Percentiles rank a stretch among this genome's conserved stretches.
phyloP scores from a whole-genome alignment of 1,284 basidiomycete species.

The Ceratobasidium sp. region DNA sequence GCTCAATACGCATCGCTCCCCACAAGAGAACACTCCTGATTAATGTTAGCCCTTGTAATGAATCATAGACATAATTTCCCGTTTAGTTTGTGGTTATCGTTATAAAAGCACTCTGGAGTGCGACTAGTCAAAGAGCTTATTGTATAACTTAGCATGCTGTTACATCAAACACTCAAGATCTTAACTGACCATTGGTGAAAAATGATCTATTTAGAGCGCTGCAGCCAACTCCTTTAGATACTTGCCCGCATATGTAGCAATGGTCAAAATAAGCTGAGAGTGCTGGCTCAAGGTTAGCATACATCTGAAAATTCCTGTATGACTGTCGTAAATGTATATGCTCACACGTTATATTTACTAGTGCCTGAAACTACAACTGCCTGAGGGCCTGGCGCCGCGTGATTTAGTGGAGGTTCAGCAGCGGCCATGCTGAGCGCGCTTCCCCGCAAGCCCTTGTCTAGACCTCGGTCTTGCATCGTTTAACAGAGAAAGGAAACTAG shows the following conservation, averaged over 20 bases:
- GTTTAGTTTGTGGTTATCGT: too few relatives aligned
- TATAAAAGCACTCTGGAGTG: too few relatives aligned
- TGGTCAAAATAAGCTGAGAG: background rate
- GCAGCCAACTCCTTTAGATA: background rate
- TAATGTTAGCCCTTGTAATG: too few relatives aligned
- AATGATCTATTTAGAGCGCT: too few relatives aligned
- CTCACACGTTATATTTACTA: background rate
- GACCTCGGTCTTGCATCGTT: background rate
- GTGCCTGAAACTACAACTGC: background rate
- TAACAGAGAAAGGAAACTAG: too few relatives aligned
- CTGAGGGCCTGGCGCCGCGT: background rate
- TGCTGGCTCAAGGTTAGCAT: background rate
- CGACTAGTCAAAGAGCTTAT: too few relatives aligned
- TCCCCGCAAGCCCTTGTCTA: background rate
- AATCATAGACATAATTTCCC: too few relatives aligned
- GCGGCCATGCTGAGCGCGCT: background rate
- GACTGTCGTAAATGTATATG: background rate
- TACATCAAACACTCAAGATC: too few relatives aligned
- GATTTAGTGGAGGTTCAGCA: background rate
- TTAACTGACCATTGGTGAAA: too few relatives aligned
- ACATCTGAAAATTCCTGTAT: background rate
- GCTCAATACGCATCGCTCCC: too few relatives aligned
- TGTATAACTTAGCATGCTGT: too few relatives aligned
- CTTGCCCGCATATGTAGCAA: background rate
- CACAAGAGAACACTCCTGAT: too few relatives aligned